Evolutionary conservation across 2,329 filamentous ascomycete species (phyloP).

Genomic region (Eurotiales sp.): DNA sequence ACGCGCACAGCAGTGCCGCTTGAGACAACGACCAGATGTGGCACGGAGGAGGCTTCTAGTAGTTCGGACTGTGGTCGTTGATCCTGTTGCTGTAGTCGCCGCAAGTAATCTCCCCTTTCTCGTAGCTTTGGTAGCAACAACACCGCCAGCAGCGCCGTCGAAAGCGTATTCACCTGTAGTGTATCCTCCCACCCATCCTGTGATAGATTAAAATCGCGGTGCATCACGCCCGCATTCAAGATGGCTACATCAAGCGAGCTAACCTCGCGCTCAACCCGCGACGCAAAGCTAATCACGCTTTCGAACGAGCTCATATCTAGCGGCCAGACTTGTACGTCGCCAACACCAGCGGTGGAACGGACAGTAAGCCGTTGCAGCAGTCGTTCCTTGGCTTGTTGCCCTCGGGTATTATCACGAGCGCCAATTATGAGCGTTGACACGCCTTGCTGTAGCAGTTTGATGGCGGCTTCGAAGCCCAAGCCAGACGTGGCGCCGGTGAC

Average conservation of each 20-base stretch:
- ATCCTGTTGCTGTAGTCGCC: slow-evolving; percentile 10
- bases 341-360: slow-evolving; percentile 17
- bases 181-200: slow-evolving; percentile 49
- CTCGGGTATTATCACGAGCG: slow-evolving; percentile 43
- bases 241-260: slow-evolving; percentile 42
- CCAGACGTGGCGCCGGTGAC: slow-evolving; percentile 51
- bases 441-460: slow-evolving; percentile 44
- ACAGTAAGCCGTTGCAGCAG: slow-evolving; percentile 38
- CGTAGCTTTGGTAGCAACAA: slow-evolving; percentile 49
- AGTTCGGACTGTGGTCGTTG: too few species aligned
- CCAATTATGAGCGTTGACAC: slow-evolving; percentile 45
- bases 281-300: slow-evolving; percentile 43
- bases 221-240: slow-evolving; percentile 45
- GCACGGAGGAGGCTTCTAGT: slow-evolving; percentile 17
- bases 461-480: slow-evolving; percentile 48
- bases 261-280: slow-evolving; percentile 29
- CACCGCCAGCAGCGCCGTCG: slow-evolving; percentile 53
- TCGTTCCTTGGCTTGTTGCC: slow-evolving; percentile 37
- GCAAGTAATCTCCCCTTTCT: slow-evolving; percentile 26
- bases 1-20: slow-evolving; percentile 39
- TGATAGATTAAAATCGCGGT: slow-evolving; percentile 32
- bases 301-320: slow-evolving; percentile 47
- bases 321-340: slow-evolving; percentile 41
- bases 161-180: slow-evolving; percentile 57
- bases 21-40: slow-evolving; percentile 45